Conservation (phyloP, 1,284 basidiomycete genomes). For the Microbotryomycetes sp. region DNA sequence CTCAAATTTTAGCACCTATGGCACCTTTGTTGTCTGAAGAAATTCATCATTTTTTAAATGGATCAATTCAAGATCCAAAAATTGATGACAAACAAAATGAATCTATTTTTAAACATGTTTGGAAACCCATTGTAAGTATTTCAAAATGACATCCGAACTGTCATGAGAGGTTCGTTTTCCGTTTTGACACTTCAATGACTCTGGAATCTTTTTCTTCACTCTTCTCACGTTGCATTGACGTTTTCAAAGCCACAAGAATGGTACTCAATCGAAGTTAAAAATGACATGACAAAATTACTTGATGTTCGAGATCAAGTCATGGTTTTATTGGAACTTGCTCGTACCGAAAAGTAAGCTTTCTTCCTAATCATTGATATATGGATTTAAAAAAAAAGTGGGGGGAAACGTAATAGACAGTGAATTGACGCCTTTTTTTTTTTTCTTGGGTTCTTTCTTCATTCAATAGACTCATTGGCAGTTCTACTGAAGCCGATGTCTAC, state of each 20-base stretch:
- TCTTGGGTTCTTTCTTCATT: neutral
- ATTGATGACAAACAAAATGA: neutral
- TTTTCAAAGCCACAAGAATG: slow-evolving; percentile 52
- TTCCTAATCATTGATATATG: neutral
- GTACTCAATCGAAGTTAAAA: slow-evolving; percentile 49
- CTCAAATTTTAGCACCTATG: slow-evolving; percentile 73
- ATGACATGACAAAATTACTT: slow-evolving; percentile 58
- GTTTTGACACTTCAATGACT: no score
- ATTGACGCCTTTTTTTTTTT: neutral
- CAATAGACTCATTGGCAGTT: slow-evolving; percentile 58
- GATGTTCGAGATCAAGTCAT: slow-evolving; percentile 54
- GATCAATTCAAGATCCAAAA: slow-evolving; percentile 26
- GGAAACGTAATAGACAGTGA: no score
- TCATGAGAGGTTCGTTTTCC: neutral
- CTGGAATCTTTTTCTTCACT: neutral
- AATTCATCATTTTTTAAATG: slow-evolving; percentile 53
- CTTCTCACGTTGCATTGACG: neutral
- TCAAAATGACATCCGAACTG: neutral
- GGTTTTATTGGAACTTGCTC: slow-evolving; percentile 60
- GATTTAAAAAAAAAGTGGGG: no score
- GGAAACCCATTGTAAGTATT: slow-evolving; percentile 55
- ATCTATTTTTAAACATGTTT: slow-evolving; percentile 60
- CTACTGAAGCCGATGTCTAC: slow-evolving; percentile 63
- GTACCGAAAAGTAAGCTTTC: slow-evolving; percentile 57
- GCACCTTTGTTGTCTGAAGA: slow-evolving; percentile 90